A percentile compares a stretch with the other conserved stretches of the same genome.
Evolutionary conservation across 2,329 filamentous ascomycete species (phyloP).

Genomic region (Penicillium sp.): DNA sequence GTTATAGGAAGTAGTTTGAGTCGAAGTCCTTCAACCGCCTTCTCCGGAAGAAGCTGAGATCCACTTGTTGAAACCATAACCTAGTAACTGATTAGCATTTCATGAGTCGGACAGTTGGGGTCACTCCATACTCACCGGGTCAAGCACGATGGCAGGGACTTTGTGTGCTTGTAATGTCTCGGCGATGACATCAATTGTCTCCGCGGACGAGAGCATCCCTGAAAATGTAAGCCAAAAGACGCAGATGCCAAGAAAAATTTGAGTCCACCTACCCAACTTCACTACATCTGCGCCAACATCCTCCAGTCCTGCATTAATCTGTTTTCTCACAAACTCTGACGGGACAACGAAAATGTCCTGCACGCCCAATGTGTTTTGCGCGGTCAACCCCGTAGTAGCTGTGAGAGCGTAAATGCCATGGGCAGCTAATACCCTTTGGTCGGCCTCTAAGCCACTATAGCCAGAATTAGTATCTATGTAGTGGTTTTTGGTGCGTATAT

Average conservation of each 20-base stretch:
- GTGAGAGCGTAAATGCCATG: slow-evolving; percentile 97
- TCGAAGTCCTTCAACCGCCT: slow-evolving; percentile 44
- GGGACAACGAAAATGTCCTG: slow-evolving; percentile 78
- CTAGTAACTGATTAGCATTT: slow-evolving; percentile 47
- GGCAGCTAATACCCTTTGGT: slow-evolving; percentile 90
- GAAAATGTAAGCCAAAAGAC: slow-evolving; percentile 3
- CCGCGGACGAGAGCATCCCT: slow-evolving; percentile 81
- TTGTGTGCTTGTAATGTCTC: slow-evolving; percentile 61
- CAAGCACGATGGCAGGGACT: slow-evolving; percentile 65
- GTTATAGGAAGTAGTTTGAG: slow-evolving; percentile 46
- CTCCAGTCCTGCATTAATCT: slow-evolving; percentile 80
- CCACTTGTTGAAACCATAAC: slow-evolving; percentile 74
- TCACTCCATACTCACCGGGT: slow-evolving; percentile 61
- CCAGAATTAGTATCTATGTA: slow-evolving; percentile 8
- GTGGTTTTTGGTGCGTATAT: neutral
- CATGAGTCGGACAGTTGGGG: neutral
- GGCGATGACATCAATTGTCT: slow-evolving; percentile 69
- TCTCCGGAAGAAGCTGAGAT: slow-evolving; percentile 47
- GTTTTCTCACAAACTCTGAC: slow-evolving; percentile 74
- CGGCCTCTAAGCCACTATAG: slow-evolving; percentile 83
- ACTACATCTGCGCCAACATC: slow-evolving; percentile 89
- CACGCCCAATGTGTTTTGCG: slow-evolving; percentile 88
- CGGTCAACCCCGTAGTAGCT: slow-evolving; percentile 91
- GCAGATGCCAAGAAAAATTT: neutral
- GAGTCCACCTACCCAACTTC: slow-evolving; percentile 70